phyloP scores from a whole-genome alignment of 345 rosid genomes.

The Populus deltoides region DNA sequence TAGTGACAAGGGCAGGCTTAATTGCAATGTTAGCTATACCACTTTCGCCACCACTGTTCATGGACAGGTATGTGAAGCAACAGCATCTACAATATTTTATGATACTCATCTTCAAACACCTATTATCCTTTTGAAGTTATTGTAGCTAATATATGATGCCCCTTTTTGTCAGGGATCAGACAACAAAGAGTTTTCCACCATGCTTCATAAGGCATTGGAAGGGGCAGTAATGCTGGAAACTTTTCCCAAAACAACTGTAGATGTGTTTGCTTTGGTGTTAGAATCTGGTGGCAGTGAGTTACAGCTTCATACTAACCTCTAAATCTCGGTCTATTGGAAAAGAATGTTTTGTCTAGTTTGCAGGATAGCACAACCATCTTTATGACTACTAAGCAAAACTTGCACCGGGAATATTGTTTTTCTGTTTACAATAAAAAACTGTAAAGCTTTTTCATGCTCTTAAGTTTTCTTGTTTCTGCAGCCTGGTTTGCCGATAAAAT shows the following conservation, averaged over 20 bases:
- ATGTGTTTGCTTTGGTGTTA: constrained; percentile 88
- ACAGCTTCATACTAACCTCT: constrained; percentile 1
- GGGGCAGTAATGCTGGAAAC: constrained; percentile 80
- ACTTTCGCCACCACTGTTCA: constrained; percentile 64
- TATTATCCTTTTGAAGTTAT: constrained; percentile 7
- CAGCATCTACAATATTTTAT: not conserved
- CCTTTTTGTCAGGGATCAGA: constrained; percentile 60
- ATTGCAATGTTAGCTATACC: constrained; percentile 87
- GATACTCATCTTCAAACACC: not conserved
- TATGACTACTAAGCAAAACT: not conserved
- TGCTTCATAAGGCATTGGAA: constrained; percentile 95
- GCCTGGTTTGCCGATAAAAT: not conserved
- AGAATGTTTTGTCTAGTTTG: not conserved
- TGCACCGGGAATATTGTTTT: not conserved
- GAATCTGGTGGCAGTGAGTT: constrained; percentile 98
- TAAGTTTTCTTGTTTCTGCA: not conserved
- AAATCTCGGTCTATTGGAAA: not conserved
- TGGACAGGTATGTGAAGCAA: constrained; percentile 57
- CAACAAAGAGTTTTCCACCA: constrained; percentile 68
- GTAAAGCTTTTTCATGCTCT: not conserved
- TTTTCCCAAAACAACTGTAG: constrained; percentile 92
- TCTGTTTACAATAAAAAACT: not conserved
- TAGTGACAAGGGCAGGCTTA: constrained; percentile 73
- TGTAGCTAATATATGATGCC: constrained; percentile 8
- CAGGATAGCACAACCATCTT: not conserved